phyloP scores from a whole-genome alignment of 176 grass and related monocot species.

The Bonia amplexicaulis region DNA sequence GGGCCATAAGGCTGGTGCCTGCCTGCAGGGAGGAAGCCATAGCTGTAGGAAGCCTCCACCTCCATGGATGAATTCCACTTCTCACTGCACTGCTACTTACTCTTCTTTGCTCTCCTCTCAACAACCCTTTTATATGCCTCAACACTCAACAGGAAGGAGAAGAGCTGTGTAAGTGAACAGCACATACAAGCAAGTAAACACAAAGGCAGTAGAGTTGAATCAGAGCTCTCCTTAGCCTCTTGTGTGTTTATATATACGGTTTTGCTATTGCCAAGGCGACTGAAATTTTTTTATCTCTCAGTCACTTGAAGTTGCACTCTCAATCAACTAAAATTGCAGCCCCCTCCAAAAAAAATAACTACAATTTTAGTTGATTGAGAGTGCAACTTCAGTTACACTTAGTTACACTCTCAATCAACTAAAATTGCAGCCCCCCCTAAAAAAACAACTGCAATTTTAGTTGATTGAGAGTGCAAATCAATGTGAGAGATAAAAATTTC shows the following conservation, averaged over 20 bases:
- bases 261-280: no score
- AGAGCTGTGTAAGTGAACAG: conserved; percentile 16
- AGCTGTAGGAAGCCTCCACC: conserved; percentile 35
- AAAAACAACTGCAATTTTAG: no score
- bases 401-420: no score
- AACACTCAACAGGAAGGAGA: not conserved
- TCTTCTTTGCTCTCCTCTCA: not conserved
- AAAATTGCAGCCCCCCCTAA: no score
- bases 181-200: conserved; percentile 25
- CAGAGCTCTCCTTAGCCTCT: conserved; percentile 11
- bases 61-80: conserved; percentile 32
- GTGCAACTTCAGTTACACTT: no score
- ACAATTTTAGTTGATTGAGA: no score
- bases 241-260: conserved; percentile 1
- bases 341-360: no score
- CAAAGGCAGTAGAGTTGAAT: conserved; percentile 23
- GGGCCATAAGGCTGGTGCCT: conserved; percentile 28
- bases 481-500: no score
- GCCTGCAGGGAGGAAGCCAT: conserved; percentile 30
- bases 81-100: not conserved
- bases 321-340: no score
- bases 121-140: not conserved
- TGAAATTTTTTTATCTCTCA: no score
- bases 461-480: no score
- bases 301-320: no score